Evolutionary conservation across 176 grass and related monocot species (phyloP).

Genomic region (sorghum (Sorghum bicolor)): Sorghum_bicolor_NCBIv3 NC_012870.2:75551001-75551500

Average conservation of each 20-base stretch:
- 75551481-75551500: slow-evolving; percentile 60
- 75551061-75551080: slow-evolving; percentile 47
- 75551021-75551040: slow-evolving; percentile 63
- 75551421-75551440: not conserved
- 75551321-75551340: slow-evolving; percentile 51
- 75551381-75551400: slow-evolving; percentile 92
- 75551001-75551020: slow-evolving; percentile 77
- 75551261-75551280: slow-evolving; percentile 88
- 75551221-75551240: not conserved
- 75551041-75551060: slow-evolving; percentile 80
- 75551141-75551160: slow-evolving; percentile 24
- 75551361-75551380: slow-evolving; percentile 96
- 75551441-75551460: not conserved
- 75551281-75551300: slow-evolving; percentile 61
- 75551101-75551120: slow-evolving; percentile 85
- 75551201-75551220: not conserved
- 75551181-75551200: not conserved
- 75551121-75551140: slow-evolving; percentile 44
- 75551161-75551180: slow-evolving; percentile 1
- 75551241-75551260: not conserved
- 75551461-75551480: not conserved
- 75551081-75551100: slow-evolving; percentile 66
- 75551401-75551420: slow-evolving; percentile 17
- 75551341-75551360: slow-evolving; percentile 86
- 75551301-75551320: slow-evolving; percentile 65